Base-by-base conservation (phyloP, 768 basidiomycete genomes). In the Lanmaoa pseudosensibilis region DNA sequence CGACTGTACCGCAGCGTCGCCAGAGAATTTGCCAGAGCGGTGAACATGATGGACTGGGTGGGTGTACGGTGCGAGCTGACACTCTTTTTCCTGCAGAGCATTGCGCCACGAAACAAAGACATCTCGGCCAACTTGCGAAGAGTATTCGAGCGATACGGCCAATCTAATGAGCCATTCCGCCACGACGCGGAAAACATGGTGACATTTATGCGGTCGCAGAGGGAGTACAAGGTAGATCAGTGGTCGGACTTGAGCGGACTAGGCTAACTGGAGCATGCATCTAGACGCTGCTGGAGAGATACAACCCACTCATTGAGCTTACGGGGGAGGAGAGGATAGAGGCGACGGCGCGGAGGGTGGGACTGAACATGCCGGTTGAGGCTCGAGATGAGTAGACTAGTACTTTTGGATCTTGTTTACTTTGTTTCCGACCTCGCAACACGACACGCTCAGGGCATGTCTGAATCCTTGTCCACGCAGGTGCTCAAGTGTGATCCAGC, bases 261-360 rank as follows among this genome's bases (percentile, higher is more conserved):
- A 25, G 33, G 32, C 57, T 60, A 53, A 57, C 39, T 13, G 2
- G 34, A 3, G 2, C 13, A 23, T 36, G 16, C 65, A 97, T n/a
- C n/a, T n/a, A n/a, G 94, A 77, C 76, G 21, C 75, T 97, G 46
- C 72, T 97, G 58, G 89, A 92, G 52, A 79, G 92, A 51, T 98
- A 98, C 75, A 96, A 94, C 70, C 94, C 94, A 0, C 75, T 89
- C 18, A 72, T 86, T 40, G 90, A 94, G 65, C 78, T 95, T 59
- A 88, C 92, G 1, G 75, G 80, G 6, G 85, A 92, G 61, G 92
- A 96, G 68, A 77, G 89, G 61, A 81, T 96, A 57, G 79, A 86
- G 64, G 91, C 91, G 2, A 94, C 94, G 0, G 94, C 93, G 4
- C 80, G 85, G 43, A 77, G 94, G 59, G 94, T 98, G 36, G 94